These are phyloP conservation scores for Alternaria metachromatica DNA, from an alignment of 2,329 filamentous ascomycete species.

Conservation along the genomic window DNA sequence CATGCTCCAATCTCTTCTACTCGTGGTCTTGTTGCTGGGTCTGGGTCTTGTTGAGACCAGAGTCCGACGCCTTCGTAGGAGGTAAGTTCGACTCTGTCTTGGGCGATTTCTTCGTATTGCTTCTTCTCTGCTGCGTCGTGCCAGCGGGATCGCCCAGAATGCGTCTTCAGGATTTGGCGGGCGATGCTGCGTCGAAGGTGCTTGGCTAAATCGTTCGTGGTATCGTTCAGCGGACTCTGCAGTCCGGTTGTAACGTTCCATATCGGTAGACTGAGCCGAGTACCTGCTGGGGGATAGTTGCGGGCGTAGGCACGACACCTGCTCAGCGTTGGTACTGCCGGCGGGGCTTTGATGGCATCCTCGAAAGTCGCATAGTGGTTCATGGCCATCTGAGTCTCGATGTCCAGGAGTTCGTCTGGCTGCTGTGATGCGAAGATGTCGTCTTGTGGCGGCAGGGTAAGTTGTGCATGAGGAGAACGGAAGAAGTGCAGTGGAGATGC, in stretches of 20 bases:
- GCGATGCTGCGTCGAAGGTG: constrained; percentile 50
- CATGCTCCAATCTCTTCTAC: constrained; percentile 33
- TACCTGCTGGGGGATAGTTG: constrained; percentile 52
- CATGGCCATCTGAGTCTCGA: constrained; percentile 37
- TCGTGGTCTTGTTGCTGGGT: constrained; percentile 10
- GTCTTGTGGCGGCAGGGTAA: constrained; percentile 33
- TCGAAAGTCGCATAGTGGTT: constrained; percentile 38
- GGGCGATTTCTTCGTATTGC: constrained; percentile 36
- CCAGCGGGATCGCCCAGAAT: constrained; percentile 31
- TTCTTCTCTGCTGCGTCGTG: constrained; percentile 35
- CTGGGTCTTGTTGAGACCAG: constrained; percentile 28
- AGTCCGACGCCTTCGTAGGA: constrained; percentile 28
- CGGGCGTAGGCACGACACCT: constrained; percentile 47
- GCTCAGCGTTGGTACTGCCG: constrained; percentile 30
- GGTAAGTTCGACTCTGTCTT: constrained; percentile 25
- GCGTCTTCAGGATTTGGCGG: constrained; percentile 36
- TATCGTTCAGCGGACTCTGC: constrained; percentile 49
- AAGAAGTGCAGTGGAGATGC: constrained; percentile 60
- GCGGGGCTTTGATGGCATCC: background rate
- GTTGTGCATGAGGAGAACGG: constrained; percentile 50
- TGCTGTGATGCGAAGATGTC: constrained; percentile 35
- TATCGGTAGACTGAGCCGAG: constrained; percentile 49
- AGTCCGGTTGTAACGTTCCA: constrained; percentile 51
- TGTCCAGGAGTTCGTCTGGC: constrained; percentile 37
- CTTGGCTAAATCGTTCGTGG: constrained; percentile 51